These are phyloP conservation scores for Apophysomyces elegans DNA, from an alignment of 371 early-diverging fungal species.

Conservation along the genomic window DNA sequence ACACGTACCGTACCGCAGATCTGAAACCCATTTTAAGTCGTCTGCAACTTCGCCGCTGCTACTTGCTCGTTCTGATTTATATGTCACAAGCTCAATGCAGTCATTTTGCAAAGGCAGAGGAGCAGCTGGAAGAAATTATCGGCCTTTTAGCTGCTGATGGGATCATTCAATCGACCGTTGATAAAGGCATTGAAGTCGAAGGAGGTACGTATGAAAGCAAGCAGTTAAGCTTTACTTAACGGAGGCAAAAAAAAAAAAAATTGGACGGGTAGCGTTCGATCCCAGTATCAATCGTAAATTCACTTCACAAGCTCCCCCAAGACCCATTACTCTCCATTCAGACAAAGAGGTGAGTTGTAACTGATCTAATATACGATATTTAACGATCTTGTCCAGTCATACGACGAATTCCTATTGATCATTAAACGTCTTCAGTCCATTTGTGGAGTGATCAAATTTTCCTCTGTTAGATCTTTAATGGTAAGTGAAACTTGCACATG, in stretches of 20 bases:
- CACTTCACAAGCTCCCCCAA: constrained; percentile 71
- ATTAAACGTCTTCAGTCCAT: constrained; percentile 32
- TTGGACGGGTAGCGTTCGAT: constrained; percentile 58
- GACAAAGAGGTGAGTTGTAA: constrained; percentile 39
- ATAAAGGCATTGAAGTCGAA: constrained; percentile 27
- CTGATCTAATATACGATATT: neutral
- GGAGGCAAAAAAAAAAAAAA: neutral
- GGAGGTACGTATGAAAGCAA: constrained; percentile 26
- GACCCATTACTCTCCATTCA: constrained; percentile 62
- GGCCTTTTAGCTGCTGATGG: constrained; percentile 12
- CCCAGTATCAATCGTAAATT: constrained; percentile 70
- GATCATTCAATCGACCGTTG: constrained; percentile 19
- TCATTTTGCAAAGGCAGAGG: constrained; percentile 34
- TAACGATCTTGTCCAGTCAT: constrained; percentile 20
- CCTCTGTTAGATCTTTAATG: constrained; percentile 44
- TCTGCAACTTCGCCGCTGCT: constrained; percentile 35
- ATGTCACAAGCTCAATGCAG: constrained; percentile 37
- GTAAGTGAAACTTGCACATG: constrained; percentile 22
- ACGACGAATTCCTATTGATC: constrained; percentile 22
- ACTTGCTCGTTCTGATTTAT: constrained; percentile 35
- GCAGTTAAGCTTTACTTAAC: neutral
- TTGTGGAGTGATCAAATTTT: constrained; percentile 35
- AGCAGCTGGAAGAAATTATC: constrained; percentile 25
- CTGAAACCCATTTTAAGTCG: constrained; percentile 31
- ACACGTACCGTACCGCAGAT: neutral